Evolutionary conservation across 2,329 filamentous ascomycete genomes (phyloP), one percentile per base, ranked within the genome.

Genomic region (Aspergillus pseudonomiae): DNA sequence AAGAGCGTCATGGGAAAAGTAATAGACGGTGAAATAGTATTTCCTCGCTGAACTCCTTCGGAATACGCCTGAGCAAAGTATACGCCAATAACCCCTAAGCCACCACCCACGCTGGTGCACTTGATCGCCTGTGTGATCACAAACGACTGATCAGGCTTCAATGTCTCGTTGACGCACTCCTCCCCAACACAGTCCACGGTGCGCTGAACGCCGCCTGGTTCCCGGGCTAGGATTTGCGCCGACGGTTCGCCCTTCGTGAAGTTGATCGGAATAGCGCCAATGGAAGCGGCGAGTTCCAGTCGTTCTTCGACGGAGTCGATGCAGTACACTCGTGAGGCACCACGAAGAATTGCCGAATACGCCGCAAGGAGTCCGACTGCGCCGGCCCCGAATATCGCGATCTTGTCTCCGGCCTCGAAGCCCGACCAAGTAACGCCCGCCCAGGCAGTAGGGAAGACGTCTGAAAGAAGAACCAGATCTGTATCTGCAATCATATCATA

Each of bases 341-440:
- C 88, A 1, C 88, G 80, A 5, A 90, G 74, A 1, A 84, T 75
- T 0, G 83, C 88, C 0, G 84, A 87, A 75, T 90, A 89, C 1
- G 88, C 88, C 5, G 87, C 86, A 84, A 90, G 88, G 7, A 89
- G 73, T 1, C 88, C 88, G 1, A 90, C 87, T 0, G 88, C 87
- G 0, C 87, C 86, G 2, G 85, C 86, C 1, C 87, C 88, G 63
- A 89, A 90, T 2, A 89, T 83, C 1, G 86, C 87, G 2, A 90
- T 82, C 19, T 78, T 83, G 68, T 90, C 88, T 32, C 80, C 80
- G 0, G 79, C 63, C 57, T 76, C 56, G 68, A 82, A 81, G 12
- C 77, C 77, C 16, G 77, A 71, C 61, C 71, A 74, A 28, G 70
- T 66, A 5, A 82, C 64, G 6, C 72, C 74, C 36, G 71, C 62